phyloP scores from a whole-genome alignment of 2,329 filamentous ascomycete genomes.

The Grosmannia huntii region DNA sequence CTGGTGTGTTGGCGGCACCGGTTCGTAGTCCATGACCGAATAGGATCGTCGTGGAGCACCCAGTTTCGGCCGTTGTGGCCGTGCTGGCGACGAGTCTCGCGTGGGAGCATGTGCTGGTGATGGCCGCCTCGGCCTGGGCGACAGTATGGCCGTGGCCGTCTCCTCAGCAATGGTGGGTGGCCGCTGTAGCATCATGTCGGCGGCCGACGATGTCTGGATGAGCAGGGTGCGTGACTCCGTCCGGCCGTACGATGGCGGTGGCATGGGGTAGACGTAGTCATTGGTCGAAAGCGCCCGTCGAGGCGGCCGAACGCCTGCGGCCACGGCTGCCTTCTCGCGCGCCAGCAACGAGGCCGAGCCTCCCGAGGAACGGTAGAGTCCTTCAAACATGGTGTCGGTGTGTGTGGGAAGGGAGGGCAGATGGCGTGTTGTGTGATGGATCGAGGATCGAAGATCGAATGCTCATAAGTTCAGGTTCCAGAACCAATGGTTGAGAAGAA shows the following conservation, averaged over 20 bases:
- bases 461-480: neutral
- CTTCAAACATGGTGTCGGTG: slow-evolving; percentile 21
- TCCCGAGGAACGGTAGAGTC: slow-evolving; percentile 15
- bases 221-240: slow-evolving; percentile 7
- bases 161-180: slow-evolving; percentile 10
- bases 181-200: neutral
- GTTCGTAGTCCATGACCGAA: slow-evolving; percentile 48
- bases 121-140: neutral
- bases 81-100: neutral
- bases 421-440: neutral
- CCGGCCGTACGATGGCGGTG: too few species aligned
- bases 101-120: neutral
- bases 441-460: too few species aligned
- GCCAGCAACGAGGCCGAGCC: slow-evolving; percentile 13
- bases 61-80: slow-evolving; percentile 1
- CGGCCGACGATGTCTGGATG: neutral
- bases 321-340: slow-evolving; percentile 24
- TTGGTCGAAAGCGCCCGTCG: slow-evolving; percentile 34
- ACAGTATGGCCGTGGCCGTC: neutral
- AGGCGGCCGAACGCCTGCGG: slow-evolving; percentile 23
- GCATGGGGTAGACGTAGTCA: slow-evolving; percentile 25
- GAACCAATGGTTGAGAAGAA: neutral
- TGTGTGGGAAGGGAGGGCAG: neutral
- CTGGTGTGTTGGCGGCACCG: slow-evolving; percentile 34
- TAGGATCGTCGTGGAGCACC: slow-evolving; percentile 41